Base-by-base conservation (phyloP, 2,329 filamentous ascomycete species). In the Curvularia spicifera region DNA sequence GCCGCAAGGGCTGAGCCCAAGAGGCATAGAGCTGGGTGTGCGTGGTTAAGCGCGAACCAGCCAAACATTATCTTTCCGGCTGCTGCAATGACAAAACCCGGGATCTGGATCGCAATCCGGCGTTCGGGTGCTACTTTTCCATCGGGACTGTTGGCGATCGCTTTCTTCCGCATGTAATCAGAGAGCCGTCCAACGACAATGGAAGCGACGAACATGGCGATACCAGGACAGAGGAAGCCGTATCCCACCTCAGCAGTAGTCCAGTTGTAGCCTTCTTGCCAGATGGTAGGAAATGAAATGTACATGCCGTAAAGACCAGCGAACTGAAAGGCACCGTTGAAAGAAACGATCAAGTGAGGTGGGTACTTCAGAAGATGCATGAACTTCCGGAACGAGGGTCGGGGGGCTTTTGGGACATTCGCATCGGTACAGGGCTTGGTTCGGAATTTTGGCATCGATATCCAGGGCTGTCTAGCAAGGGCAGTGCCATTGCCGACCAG, bases 401-500 rank as follows among this genome's bases (percentile, higher is more conserved):
- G 64, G n/a, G 69, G 69, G 37, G 61, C 56, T 37, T 67, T 68
- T 0, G 71, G 63, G 6, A 63, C 61, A 42, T 67, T 65, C 7
- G 46, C 49, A 22, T 66, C 59, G 6, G 60, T 59, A 15, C 53
- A 57, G n/a, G 63, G 63, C 40, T 70, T 65, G 6, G 68, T 69
- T 12, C 67, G 65, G 18, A 72, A 51, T 18, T 59, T 71, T 29
- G 70, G 70, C 31, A 71, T 60, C n/a, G 61, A 62, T 31, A 72
- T 53, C 67, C 69, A 72, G 13, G 67, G 66, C 42, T 70, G 66
- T 33, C 64, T 54, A 24, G 66, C 62, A n/a, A 68, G 57, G 10
- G 73, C 53, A 15, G 66, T 61, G 15, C 79, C 80, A 53, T 81
- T 80, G 4, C 81, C 81, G 1, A 81, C 81, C 2, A 79, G 67